Evolutionary conservation across 306 rosid species (phyloP).

Genomic region (Echinosophora koreensis): DNA sequence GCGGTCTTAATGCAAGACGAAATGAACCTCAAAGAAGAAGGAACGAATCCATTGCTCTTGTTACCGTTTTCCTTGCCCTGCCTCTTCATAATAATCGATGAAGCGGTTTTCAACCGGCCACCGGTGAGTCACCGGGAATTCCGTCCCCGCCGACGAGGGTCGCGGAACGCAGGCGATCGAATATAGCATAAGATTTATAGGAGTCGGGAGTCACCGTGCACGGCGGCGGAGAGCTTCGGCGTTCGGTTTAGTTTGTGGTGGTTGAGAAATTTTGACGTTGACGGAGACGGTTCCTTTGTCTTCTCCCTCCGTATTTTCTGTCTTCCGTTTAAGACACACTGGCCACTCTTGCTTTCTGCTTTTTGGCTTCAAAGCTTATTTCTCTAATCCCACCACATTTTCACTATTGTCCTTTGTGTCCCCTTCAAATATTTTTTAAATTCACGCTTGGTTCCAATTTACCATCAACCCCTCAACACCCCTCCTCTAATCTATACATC

Average conservation of each 20-base stretch:
- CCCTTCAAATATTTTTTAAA: constrained; percentile 39
- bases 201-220: constrained; percentile 22
- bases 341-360: constrained; percentile 39
- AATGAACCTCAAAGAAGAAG: constrained; percentile 87
- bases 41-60: constrained; percentile 76
- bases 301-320: constrained; percentile 31
- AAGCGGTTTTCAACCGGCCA: constrained; percentile 47
- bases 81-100: constrained; percentile 78
- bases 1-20: constrained; percentile 94
- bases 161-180: constrained; percentile 68
- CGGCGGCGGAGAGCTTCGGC: constrained; percentile 49
- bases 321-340: constrained; percentile 27
- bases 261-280: constrained; percentile 67
- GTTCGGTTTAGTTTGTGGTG: constrained; percentile 37
- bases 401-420: constrained; percentile 31
- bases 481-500: neutral
- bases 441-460: constrained; percentile 33
- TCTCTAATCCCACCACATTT: constrained; percentile 18
- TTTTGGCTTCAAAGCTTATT: constrained; percentile 49
- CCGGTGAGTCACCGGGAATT: constrained; percentile 71
- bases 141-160: constrained; percentile 63
- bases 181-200: constrained; percentile 63
- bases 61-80: constrained; percentile 60
- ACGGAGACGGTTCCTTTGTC: constrained; percentile 59
- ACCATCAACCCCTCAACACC: neutral